Conservation (phyloP, 176 grass and related monocot genomes). For the Rhynchospora breviuscula region DNA sequence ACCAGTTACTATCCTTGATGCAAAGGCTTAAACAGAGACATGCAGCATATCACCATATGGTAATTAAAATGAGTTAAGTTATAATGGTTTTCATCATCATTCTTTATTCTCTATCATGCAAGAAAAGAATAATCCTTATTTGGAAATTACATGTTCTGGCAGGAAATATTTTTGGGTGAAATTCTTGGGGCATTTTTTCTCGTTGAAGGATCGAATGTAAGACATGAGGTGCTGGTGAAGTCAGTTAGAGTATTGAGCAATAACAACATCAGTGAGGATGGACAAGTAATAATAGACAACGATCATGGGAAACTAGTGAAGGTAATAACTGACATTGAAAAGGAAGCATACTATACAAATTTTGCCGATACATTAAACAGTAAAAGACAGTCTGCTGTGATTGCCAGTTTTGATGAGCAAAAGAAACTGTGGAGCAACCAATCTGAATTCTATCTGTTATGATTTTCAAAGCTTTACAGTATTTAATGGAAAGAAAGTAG, state of each 20-base stretch:
- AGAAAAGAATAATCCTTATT: not conserved
- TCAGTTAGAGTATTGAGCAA: conserved; percentile 38
- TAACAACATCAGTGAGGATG: conserved; percentile 31
- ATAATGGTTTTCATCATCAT: not conserved
- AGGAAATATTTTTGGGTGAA: conserved; percentile 88
- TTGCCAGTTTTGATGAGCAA: conserved; percentile 71
- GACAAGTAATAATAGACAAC: conserved; percentile 33
- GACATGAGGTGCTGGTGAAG: conserved; percentile 24
- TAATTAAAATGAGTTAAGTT: conserved; percentile 15
- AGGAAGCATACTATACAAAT: conserved; percentile 39
- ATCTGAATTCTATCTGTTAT: not conserved
- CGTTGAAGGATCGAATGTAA: conserved; percentile 42
- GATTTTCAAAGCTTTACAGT: not conserved
- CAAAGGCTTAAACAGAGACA: conserved; percentile 42
- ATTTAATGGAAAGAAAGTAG: not conserved
- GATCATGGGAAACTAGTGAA: conserved; percentile 34
- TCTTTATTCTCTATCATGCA: not conserved
- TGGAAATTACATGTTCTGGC: not conserved
- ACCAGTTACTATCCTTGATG: conserved; percentile 41
- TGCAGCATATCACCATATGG: conserved; percentile 55
- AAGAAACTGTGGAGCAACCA: conserved; percentile 39
- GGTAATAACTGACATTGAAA: conserved; percentile 43
- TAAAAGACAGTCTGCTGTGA: conserved; percentile 42
- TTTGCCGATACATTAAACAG: conserved; percentile 42
- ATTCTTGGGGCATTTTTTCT: conserved; percentile 69